Percentiles rank a stretch among this genome's conserved stretches.
Conservation (phyloP, 2,329 filamentous ascomycete species). For the Cylindrodendrum hubeiense region DNA sequence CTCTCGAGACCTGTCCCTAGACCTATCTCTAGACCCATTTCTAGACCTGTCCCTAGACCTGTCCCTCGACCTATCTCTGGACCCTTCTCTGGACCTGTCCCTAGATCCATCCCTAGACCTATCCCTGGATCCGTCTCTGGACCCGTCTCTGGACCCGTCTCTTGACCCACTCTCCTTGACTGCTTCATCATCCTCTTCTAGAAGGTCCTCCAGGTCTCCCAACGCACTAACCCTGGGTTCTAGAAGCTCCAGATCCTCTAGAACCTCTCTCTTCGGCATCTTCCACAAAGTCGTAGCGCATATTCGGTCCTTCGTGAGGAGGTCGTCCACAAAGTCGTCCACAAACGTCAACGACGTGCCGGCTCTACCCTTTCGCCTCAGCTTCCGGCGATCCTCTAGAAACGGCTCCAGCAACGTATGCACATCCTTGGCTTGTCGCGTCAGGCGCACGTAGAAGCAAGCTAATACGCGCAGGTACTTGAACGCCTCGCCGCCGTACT, state of each 20-base stretch:
- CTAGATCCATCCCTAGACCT: constrained; percentile 35
- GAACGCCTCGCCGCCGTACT: constrained; percentile 80
- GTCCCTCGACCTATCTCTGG: constrained; percentile 18
- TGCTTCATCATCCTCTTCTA: constrained; percentile 70
- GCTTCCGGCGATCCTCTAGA: constrained; percentile 84
- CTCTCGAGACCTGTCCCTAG: constrained; percentile 45
- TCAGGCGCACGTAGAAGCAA: constrained; percentile 92
- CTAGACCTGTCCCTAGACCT: constrained; percentile 29
- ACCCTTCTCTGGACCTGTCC: background rate
- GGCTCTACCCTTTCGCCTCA: constrained; percentile 80
- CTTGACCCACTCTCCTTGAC: constrained; percentile 46
- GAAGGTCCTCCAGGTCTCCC: constrained; percentile 80
- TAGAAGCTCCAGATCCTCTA: constrained; percentile 91
- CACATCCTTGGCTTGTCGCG: constrained; percentile 84
- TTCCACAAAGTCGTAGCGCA: constrained; percentile 95
- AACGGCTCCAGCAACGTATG: constrained; percentile 85
- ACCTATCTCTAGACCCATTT: background rate
- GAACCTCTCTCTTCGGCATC: constrained; percentile 81
- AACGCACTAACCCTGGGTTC: constrained; percentile 88
- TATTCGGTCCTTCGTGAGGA: constrained; percentile 88
- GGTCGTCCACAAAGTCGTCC: constrained; percentile 94
- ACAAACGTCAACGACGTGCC: constrained; percentile 83
- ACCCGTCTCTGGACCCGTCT: constrained; percentile 37
- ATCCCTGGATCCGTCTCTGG: constrained; percentile 8
- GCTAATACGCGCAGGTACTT: constrained; percentile 92